phyloP scores from a whole-genome alignment of 768 basidiomycete genomes.

The Inosperma sp. region DNA sequence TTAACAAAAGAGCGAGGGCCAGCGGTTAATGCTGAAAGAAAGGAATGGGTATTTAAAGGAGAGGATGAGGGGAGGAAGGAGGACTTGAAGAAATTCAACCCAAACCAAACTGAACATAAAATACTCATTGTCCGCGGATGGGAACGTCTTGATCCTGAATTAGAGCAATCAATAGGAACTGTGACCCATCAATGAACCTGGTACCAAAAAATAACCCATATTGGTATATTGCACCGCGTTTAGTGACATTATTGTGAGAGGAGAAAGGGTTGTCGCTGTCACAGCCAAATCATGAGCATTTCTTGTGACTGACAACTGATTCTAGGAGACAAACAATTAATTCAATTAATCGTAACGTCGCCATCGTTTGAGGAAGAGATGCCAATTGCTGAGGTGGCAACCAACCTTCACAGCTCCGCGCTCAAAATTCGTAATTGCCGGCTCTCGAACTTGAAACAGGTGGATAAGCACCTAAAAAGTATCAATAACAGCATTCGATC shows the following conservation, averaged over 20 bases:
- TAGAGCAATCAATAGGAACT: neutral
- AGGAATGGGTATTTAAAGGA: slow-evolving; percentile 12
- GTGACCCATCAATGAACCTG: slow-evolving; percentile 3
- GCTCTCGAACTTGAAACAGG: too few relatives aligned
- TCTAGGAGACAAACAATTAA: too few relatives aligned
- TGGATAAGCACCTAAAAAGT: too few relatives aligned
- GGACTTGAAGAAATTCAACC: slow-evolving; percentile 8
- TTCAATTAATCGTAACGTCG: too few relatives aligned
- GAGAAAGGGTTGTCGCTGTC: neutral
- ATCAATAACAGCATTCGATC: too few relatives aligned
- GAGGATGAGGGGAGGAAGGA: slow-evolving; percentile 20
- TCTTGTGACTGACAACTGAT: too few relatives aligned
- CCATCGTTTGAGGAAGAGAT: too few relatives aligned
- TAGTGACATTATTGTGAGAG: too few relatives aligned
- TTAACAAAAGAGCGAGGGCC: slow-evolving; percentile 24
- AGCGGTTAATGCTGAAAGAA: slow-evolving; percentile 14
- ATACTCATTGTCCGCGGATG: slow-evolving; percentile 6
- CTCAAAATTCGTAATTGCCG: too few relatives aligned
- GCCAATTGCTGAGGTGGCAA: too few relatives aligned
- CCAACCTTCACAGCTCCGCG: too few relatives aligned
- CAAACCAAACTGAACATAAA: slow-evolving; percentile 6
- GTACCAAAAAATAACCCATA: neutral
- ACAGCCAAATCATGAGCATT: too few relatives aligned
- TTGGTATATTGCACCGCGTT: neutral
- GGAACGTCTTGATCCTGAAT: neutral